Evolutionary conservation across 2,329 filamentous ascomycete species (phyloP).

Genomic region (Ceratocystis smalleyi): DNA sequence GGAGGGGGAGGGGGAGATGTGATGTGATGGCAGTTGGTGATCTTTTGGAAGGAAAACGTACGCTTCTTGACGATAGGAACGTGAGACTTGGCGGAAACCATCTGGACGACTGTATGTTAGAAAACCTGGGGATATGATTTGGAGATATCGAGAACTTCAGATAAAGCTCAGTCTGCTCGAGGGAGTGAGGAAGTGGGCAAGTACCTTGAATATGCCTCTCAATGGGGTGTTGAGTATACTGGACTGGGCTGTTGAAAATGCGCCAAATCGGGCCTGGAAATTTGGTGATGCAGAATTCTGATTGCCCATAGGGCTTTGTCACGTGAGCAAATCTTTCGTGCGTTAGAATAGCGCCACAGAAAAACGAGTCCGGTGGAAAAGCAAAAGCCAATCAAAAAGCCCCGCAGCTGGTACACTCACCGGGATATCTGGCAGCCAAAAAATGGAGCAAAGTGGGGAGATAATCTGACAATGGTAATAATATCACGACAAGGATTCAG

Average conservation of each 20-base stretch:
- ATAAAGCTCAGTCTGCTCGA: slow-evolving; percentile 15
- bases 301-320: slow-evolving; percentile 24
- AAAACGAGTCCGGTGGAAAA: not conserved
- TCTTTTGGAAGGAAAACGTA: slow-evolving; percentile 35
- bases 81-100: slow-evolving; percentile 99
- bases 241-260: slow-evolving; percentile 22
- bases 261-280: slow-evolving; percentile 25
- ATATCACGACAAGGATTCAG: not conserved
- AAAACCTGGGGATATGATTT: slow-evolving; percentile 1
- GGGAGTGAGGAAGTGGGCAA: slow-evolving; percentile 15
- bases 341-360: slow-evolving; percentile 13
- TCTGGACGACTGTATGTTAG: slow-evolving; percentile 36
- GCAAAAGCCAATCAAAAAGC: not conserved
- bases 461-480: not conserved
- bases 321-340: slow-evolving; percentile 22
- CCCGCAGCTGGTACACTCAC: not conserved
- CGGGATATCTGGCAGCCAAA: slow-evolving; percentile 3
- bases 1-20: not conserved
- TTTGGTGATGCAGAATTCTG: slow-evolving; percentile 25
- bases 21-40: slow-evolving; percentile 14
- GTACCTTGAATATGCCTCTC: slow-evolving; percentile 30
- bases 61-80: slow-evolving; percentile 99
- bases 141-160: not conserved
- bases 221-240: slow-evolving; percentile 24
- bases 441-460: slow-evolving; percentile 4